phyloP scores from a whole-genome alignment of 768 basidiomycete species.

The Mycena alexandri region DNA sequence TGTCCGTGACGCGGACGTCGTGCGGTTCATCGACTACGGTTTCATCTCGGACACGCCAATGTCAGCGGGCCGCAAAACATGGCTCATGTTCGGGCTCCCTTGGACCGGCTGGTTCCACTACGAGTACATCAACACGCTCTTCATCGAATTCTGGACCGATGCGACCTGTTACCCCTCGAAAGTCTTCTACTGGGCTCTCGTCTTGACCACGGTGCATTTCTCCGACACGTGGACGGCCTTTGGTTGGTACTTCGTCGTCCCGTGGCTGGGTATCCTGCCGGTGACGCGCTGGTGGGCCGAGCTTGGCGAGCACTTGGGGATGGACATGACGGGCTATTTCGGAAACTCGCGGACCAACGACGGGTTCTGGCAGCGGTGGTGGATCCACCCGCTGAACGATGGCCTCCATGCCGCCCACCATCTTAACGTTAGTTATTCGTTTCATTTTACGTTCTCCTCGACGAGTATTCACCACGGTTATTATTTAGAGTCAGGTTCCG shows the following conservation, averaged over 20 bases:
- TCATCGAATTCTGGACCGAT: conserved; percentile 21
- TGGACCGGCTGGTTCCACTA: conserved; percentile 23
- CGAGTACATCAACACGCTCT: conserved; percentile 21
- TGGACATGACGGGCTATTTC: conserved; percentile 19
- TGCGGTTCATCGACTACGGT: conserved; percentile 22
- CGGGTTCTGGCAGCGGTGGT: conserved; percentile 22
- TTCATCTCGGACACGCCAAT: conserved; percentile 19
- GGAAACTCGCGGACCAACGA: conserved; percentile 23
- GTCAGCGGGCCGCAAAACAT: conserved; percentile 18
- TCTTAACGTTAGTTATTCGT: no score
- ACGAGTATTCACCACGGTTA: no score
- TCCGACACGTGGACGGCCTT: conserved; percentile 9
- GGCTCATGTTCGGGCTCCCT: conserved; percentile 23
- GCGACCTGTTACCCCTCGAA: conserved; percentile 22
- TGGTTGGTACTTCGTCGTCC: conserved; percentile 22
- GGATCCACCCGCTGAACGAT: conserved; percentile 16
- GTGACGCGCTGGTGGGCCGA: conserved; percentile 24
- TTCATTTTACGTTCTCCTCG: no score
- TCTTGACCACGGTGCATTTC: conserved; percentile 2
- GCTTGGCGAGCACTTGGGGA: conserved; percentile 25
- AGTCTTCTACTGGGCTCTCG: conserved; percentile 14
- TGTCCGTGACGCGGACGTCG: conserved; percentile 20
- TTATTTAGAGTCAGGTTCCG: no score
- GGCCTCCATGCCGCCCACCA: conserved; percentile 23
- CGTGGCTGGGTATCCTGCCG: conserved; percentile 17